Percentiles rank a stretch among this genome's conserved stretches.
Evolutionary conservation across 768 basidiomycete species (phyloP).

Genomic region (Mycena chlorophos): DNA sequence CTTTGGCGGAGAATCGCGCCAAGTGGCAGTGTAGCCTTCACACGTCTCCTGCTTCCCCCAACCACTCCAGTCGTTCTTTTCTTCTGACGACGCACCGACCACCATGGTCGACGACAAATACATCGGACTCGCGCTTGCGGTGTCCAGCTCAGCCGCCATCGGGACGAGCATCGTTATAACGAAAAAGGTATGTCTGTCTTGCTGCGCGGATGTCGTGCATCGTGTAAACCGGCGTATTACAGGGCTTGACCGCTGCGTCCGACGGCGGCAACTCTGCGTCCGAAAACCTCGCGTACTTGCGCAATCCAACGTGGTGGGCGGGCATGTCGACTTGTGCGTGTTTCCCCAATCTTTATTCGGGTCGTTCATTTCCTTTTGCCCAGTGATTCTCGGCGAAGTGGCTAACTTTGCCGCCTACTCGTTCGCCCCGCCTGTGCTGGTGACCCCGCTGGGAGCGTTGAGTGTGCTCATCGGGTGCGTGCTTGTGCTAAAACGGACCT

Average conservation of each 20-base stretch:
- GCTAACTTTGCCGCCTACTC: conserved; percentile 96
- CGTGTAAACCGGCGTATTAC: not conserved
- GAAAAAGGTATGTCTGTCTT: conserved; percentile 73
- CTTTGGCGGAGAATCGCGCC: no score
- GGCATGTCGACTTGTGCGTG: conserved; percentile 88
- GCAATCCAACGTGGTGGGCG: conserved; percentile 96
- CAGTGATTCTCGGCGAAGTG: conserved; percentile 93
- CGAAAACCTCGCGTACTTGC: conserved; percentile 83
- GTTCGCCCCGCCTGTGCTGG: conserved; percentile 95
- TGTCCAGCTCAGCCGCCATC: conserved; percentile 83
- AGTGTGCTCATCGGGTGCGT: conserved; percentile 94
- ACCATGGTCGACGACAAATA: conserved; percentile 96
- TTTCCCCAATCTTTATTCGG: not conserved
- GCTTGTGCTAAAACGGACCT: not conserved
- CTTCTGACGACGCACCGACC: no score
- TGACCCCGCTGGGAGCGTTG: conserved; percentile 96
- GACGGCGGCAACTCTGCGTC: conserved; percentile 61
- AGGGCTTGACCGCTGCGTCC: conserved; percentile 91
- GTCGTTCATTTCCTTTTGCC: conserved; percentile 4
- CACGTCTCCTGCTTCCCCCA: not conserved
- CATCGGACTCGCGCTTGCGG: conserved; percentile 86
- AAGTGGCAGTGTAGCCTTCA: no score
- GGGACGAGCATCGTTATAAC: conserved; percentile 98
- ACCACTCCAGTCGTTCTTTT: no score
- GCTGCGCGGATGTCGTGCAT: not conserved